Evolutionary conservation across 345 rosid genomes (phyloP).

Genomic region (Kandelia obovata): DNA sequence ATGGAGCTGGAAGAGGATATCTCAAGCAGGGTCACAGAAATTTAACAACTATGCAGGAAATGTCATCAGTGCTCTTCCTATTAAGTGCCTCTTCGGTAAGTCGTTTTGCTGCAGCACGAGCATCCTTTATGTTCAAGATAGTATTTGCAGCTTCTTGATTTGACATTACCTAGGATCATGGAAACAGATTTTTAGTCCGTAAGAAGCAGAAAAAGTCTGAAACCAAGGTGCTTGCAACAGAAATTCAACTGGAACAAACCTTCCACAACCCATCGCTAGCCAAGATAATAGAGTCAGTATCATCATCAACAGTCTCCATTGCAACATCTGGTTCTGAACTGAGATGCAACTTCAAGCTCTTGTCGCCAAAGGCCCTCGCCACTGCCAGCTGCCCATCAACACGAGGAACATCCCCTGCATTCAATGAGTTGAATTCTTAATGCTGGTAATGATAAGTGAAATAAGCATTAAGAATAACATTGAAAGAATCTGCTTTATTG

Average conservation of each 20-base stretch:
- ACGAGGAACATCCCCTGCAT: conserved; percentile 83
- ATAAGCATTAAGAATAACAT: no score
- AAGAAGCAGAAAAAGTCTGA: background rate
- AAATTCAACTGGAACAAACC: conserved; percentile 35
- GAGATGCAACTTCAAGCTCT: conserved; percentile 78
- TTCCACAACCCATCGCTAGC: conserved; percentile 97
- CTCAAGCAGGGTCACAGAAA: conserved; percentile 36
- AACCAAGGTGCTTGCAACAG: conserved; percentile 17
- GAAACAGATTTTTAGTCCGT: background rate
- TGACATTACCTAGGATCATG: conserved; percentile 59
- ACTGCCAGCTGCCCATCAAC: conserved; percentile 95
- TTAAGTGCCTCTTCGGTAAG: conserved; percentile 77
- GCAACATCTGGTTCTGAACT: conserved; percentile 81
- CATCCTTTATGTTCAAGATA: conserved; percentile 62
- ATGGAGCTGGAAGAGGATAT: background rate
- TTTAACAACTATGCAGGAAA: conserved; percentile 77
- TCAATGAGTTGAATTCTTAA: conserved; percentile 9
- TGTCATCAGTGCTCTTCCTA: conserved; percentile 78
- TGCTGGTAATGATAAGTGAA: no score
- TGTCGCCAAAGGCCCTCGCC: conserved; percentile 94
- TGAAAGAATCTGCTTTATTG: no score
- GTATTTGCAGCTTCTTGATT: conserved; percentile 83
- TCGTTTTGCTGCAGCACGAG: conserved; percentile 76
- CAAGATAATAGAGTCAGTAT: conserved; percentile 62
- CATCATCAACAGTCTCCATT: conserved; percentile 51